A percentile compares a stretch with the other conserved stretches of the same genome.
These are phyloP conservation scores for Mycena capillaripes DNA, from an alignment of 768 basidiomycete species.

Conservation along the genomic window DNA sequence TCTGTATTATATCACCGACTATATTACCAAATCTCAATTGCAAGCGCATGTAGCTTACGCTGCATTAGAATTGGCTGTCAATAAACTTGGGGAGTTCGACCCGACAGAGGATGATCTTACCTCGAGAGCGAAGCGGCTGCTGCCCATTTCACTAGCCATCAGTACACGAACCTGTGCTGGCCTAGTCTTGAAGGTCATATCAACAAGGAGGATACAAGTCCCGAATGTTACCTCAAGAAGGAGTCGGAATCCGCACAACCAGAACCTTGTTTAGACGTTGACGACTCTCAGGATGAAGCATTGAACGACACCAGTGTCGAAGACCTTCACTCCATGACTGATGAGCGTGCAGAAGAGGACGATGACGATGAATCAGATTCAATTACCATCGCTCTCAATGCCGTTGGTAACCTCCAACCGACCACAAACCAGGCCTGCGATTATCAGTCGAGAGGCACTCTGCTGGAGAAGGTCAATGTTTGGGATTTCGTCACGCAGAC, in stretches of 20 bases:
- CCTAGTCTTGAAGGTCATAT: constrained; percentile 5
- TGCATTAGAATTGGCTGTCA: constrained; percentile 14
- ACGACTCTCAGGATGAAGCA: background rate
- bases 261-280: background rate
- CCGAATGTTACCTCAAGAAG: background rate
- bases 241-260: background rate
- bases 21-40: constrained; percentile 46
- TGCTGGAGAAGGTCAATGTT: background rate
- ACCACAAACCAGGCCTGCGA: constrained; percentile 10
- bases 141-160: constrained; percentile 36
- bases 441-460: background rate
- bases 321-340: too few relatives aligned
- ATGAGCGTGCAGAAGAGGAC: background rate
- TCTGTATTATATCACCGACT: constrained; percentile 49
- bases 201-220: background rate
- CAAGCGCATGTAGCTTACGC: constrained; percentile 35
- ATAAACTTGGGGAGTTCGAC: constrained; percentile 33
- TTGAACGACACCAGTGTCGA: too few relatives aligned
- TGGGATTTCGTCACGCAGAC: constrained; percentile 12
- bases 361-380: background rate
- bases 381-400: background rate
- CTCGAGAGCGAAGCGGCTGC: constrained; percentile 32
- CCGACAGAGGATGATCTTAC: background rate
- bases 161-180: constrained; percentile 28
- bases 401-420: background rate